Evolutionary conservation across 305 asterid genomes (phyloP), one percentile per base, ranked within the genome.

Genomic region (Solanum hybrid): DNA sequence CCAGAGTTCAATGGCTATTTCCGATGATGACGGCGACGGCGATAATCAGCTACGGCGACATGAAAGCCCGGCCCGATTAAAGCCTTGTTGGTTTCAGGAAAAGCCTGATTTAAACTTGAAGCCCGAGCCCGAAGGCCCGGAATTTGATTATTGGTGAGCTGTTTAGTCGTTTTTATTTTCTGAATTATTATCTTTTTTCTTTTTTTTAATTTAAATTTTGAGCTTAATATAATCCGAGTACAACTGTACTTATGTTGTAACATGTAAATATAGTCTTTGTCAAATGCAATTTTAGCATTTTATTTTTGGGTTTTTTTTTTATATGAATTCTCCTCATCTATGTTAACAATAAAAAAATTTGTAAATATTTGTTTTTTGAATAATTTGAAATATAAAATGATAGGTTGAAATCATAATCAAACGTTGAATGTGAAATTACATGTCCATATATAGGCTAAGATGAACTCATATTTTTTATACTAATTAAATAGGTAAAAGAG

Each of bases 81-180:
- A 64, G 17, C 81, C 89, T 3, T 78, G 87, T 32, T 89, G 91
- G 91, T 71, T 81, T 27, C 88, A 90, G 72, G 88, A 90, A 80
- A 90, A 87, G 88, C 90, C 91, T 78, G 91, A 90, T 75, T 87
- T 90, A 80, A 90, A 90, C 77, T 22, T 76, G 40, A 90, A 64
- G 88, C 91, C 91, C 90, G 91, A 90, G 12, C 91, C 91, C 46
- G 91, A 90, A 90, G 90, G 82, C 90, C 90, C 91, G 5, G 91
- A 90, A 40, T 66, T 75, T 32, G 91, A 87, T 66, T 90, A 87
- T 26, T 90, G 90, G 91, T 90, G 91, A 86, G 79, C 32, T 36
- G 13, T 16, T 77, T 51, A 5, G 66, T 1, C 31, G 22, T 38
- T 79, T 60, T 37, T 79, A 79, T 37, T 24, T 17, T 37, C 64